phyloP scores from a whole-genome alignment of 1,139 yeast genomes.

The Arxiozyma bovina region DNA sequence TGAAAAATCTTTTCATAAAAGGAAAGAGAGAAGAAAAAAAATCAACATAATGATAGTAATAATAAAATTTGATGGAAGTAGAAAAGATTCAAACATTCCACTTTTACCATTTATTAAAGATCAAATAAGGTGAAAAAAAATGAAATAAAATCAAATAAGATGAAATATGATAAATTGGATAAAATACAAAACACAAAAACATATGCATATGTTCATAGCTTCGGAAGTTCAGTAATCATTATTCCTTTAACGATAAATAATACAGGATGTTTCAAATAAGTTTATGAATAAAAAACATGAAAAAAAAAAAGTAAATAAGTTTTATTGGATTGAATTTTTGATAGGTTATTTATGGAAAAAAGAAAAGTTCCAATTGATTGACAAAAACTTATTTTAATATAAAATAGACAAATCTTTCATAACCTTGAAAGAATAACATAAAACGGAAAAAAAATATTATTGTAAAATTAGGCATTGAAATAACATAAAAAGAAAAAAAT shows the following conservation, averaged over 20 bases:
- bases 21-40: too few species aligned
- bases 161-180: neutral
- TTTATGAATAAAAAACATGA: neutral
- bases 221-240: neutral
- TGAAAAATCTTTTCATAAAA: neutral
- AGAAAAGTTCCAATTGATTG: too few species aligned
- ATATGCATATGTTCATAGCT: neutral
- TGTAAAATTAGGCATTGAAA: neutral
- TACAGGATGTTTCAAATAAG: neutral
- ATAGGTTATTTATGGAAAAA: too few species aligned
- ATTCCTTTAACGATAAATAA: neutral
- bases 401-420: too few species aligned
- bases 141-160: too few species aligned
- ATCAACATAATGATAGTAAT: too few species aligned
- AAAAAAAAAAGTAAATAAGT: neutral
- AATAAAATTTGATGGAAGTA: too few species aligned
- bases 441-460: neutral
- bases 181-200: neutral
- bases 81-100: too few species aligned
- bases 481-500: constrained; percentile 1
- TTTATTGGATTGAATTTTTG: neutral
- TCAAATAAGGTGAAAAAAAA: neutral
- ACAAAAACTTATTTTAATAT: too few species aligned
- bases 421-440: too few species aligned
- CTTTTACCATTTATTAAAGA: neutral